Evolutionary conservation across 805 yeast genomes (phyloP), one percentile per base, ranked within the genome.

Genomic region (Starmerella geochares): DNA sequence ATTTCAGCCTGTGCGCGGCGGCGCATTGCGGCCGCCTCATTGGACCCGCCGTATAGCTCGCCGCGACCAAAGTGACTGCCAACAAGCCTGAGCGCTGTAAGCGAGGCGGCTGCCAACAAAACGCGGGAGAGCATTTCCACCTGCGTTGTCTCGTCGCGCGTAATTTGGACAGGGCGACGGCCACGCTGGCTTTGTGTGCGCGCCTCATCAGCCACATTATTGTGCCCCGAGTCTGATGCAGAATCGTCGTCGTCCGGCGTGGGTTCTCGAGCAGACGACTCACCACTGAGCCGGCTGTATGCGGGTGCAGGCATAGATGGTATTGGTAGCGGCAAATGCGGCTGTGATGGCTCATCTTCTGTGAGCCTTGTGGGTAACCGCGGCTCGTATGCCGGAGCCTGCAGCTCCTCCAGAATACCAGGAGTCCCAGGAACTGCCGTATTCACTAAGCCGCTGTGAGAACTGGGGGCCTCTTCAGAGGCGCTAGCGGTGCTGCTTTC

Each of bases 71-170:
- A 36, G 9, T 32, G 45, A 23, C 32, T 45, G 24, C 46, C 48
- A 2, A 46, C 56, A 14, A 53, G 47, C 14, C 31, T 50, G 21
- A 39, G 17, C 14, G 54, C 56, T 8, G 56, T 53, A 10, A 44
- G 25, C 13, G 52, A 29, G 3, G 54, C 48, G 13, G 56, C 54
- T 4, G 50, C 39, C 9, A 47, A 48, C 29, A 53, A 46, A 9
- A 53, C 48, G 8, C 46, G 42, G 2, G 56, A 33, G 11, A 53
- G 37, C n/a, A 44, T 17, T 21, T 38, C 42, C 27, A 38, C 42
- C 29, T 38, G 42, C 19, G 42, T 38, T 16, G 42, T 24, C 42
- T 38, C 42, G 29, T 38, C 42, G 19, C 42, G 42, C 9, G 42
- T 8, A 9, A 11, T 10, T 27, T 23, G 29, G 28, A 7, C 27